Base-by-base conservation (phyloP, 2,329 filamentous ascomycete genomes). In the Xylaria sp. region DNA sequence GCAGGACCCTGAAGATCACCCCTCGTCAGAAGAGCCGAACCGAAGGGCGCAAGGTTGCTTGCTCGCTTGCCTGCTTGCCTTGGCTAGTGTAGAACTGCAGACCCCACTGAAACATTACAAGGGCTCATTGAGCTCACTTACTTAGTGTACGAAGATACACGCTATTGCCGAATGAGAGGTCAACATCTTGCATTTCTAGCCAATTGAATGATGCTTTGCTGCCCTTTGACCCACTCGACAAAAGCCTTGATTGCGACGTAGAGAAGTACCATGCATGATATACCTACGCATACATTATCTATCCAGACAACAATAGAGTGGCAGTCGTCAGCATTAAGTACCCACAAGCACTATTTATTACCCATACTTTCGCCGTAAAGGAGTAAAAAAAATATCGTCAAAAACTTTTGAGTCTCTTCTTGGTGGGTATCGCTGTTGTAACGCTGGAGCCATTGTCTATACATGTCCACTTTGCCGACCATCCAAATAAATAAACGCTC, bases 341-440 rank as follows among this genome's bases (percentile, higher is more conserved):
- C 20, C 20, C 7, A 42, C 38, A n/a, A 5, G 38, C 15, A 42
- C n/a, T n/a, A n/a, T n/a, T n/a, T n/a, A n/a, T n/a, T n/a, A n/a
- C n/a, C n/a, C n/a, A n/a, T n/a, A 36, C 15, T 47, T 47, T n/a
- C 15, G 4, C 27, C 15, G 9, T 9, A 2, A 50, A 50, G 29
- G n/a, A 36, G 31, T 13, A 22, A 1, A 20, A 11, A 3, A 50
- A 64, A 36, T 33, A 44, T 5, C 38, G 22, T 1, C 22, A 50
- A 5, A 6, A 51, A 54, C 39, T 65, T 67, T 69, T 61, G 45
- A 44, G 51, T 67, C 53, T 62, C 54, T 54, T 61, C 53, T 55
- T 45, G 33, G 3, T 67, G 67, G 67, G 67, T 69, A 69, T 69
- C 67, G 67, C 53, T 62, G 47, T 56, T 56, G 62, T 60, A 60